These are phyloP conservation scores for Penicillium pancosmium DNA, from an alignment of 495 filamentous ascomycete species.

Conservation along the genomic window DNA sequence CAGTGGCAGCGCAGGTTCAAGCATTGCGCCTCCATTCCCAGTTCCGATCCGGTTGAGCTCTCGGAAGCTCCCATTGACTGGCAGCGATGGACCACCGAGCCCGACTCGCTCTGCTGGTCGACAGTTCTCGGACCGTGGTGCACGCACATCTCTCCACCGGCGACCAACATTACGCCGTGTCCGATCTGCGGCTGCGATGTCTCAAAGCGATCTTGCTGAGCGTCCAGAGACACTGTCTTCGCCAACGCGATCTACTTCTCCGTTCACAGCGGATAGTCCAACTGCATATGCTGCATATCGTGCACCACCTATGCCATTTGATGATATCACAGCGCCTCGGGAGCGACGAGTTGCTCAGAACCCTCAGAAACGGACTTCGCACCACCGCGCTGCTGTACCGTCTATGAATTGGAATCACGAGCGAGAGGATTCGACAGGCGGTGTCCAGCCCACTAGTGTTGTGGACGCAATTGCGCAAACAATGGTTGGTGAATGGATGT, in stretches of 20 bases:
- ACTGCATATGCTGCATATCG: conserved; percentile 25
- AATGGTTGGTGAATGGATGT: conserved; percentile 99
- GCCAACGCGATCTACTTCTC: conserved; percentile 64
- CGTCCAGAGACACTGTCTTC: conserved; percentile 64
- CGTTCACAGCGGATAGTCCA: conserved; percentile 70
- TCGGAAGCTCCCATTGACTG: conserved; percentile 67
- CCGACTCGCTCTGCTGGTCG: conserved; percentile 64
- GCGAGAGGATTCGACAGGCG: conserved; percentile 57
- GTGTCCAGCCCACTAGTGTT: conserved; percentile 73
- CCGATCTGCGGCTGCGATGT: conserved; percentile 75
- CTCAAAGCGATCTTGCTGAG: conserved; percentile 45
- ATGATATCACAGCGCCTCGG: conserved; percentile 67
- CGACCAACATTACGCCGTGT: conserved; percentile 70
- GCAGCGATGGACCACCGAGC: conserved; percentile 78
- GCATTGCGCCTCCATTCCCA: conserved; percentile 74
- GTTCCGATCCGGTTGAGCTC: conserved; percentile 90
- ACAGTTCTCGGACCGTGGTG: conserved; percentile 44
- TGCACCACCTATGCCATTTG: conserved; percentile 70
- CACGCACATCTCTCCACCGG: conserved; percentile 34
- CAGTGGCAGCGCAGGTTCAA: conserved; percentile 49
- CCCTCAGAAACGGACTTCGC: conserved; percentile 25
- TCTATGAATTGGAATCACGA: conserved; percentile 33
- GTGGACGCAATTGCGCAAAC: conserved; percentile 98
- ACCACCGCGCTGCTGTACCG: conserved; percentile 22
- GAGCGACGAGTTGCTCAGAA: conserved; percentile 21